These are phyloP conservation scores for Ogataea methylovora DNA, from an alignment of 805 yeast genomes.

Conservation along the genomic window DNA sequence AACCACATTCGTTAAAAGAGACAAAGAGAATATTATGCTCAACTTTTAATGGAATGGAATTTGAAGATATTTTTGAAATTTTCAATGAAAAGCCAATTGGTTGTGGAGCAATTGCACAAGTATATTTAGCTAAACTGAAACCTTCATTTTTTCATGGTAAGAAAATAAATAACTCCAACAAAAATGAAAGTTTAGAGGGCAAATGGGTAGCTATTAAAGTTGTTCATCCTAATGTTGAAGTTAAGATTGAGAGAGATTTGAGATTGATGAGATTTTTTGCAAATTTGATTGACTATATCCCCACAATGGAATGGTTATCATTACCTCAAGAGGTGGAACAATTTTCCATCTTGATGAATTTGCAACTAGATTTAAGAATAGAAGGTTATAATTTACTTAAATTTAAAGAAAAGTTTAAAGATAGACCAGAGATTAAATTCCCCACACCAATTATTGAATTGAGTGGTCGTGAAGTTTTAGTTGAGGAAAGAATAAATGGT, in stretches of 20 bases:
- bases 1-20: conserved; percentile 55
- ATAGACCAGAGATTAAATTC: conserved; percentile 57
- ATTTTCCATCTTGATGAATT: conserved; percentile 75
- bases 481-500: conserved; percentile 82
- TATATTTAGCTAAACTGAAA: conserved; percentile 65
- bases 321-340: conserved; percentile 91
- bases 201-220: conserved; percentile 84
- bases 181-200: conserved; percentile 20
- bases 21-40: conserved; percentile 53
- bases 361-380: conserved; percentile 83
- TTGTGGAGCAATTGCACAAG: conserved; percentile 99
- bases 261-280: conserved; percentile 83
- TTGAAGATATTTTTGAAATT: conserved; percentile 76
- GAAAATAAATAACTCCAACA: conserved; percentile 5
- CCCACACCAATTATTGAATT: conserved; percentile 67
- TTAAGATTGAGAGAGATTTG: conserved; percentile 70
- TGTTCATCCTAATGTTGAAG: conserved; percentile 79
- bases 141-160: conserved; percentile 23
- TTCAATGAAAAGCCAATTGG: conserved; percentile 76
- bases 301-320: conserved; percentile 97
- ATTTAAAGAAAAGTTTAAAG: conserved; percentile 63
- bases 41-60: conserved; percentile 44
- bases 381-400: conserved; percentile 76
- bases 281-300: conserved; percentile 54
- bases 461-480: conserved; percentile 64